Percentiles rank a stretch among this genome's conserved stretches.
Conservation (phyloP, 1,284 basidiomycete genomes). For the Malassezia globosa region DNA sequence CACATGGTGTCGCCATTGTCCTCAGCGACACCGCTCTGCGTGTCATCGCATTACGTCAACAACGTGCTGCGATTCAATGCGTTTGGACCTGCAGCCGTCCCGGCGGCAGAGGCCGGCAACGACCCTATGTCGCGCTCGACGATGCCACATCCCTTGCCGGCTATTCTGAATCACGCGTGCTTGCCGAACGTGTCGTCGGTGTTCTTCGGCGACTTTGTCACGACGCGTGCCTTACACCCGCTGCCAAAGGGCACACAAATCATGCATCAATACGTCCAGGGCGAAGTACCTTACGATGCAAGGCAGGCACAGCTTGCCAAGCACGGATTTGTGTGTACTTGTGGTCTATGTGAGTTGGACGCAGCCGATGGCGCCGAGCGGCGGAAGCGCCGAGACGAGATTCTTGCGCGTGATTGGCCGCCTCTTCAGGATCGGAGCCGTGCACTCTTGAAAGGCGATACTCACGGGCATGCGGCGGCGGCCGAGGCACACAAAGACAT, state of each 20-base stretch:
- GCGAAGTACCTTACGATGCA: constrained; percentile 32
- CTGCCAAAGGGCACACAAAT: constrained; percentile 39
- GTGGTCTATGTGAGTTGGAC: constrained; percentile 35
- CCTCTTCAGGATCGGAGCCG: constrained; percentile 35
- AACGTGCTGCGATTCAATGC: constrained; percentile 46
- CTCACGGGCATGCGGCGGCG: no score
- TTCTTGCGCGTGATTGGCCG: constrained; percentile 26
- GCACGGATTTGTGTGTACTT: constrained; percentile 40
- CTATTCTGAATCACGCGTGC: constrained; percentile 45
- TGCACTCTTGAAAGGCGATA: constrained; percentile 30
- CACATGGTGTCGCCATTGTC: background rate
- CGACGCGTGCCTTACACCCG: constrained; percentile 35
- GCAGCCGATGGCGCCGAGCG: constrained; percentile 26
- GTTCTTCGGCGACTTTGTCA: constrained; percentile 42
- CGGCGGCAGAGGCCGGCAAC: constrained; percentile 18
- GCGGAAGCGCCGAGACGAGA: constrained; percentile 21
- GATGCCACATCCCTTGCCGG: constrained; percentile 44
- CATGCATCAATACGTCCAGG: constrained; percentile 44
- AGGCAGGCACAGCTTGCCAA: constrained; percentile 36
- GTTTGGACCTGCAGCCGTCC: constrained; percentile 38
- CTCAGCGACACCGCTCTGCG: background rate
- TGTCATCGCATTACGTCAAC: constrained; percentile 34
- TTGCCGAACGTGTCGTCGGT: constrained; percentile 44
- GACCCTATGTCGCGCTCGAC: constrained; percentile 29
- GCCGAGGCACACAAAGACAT: constrained; percentile 31